These are phyloP conservation scores for Irpex rosettiformis DNA, from an alignment of 1,284 basidiomycete genomes.

Conservation along the genomic window DNA sequence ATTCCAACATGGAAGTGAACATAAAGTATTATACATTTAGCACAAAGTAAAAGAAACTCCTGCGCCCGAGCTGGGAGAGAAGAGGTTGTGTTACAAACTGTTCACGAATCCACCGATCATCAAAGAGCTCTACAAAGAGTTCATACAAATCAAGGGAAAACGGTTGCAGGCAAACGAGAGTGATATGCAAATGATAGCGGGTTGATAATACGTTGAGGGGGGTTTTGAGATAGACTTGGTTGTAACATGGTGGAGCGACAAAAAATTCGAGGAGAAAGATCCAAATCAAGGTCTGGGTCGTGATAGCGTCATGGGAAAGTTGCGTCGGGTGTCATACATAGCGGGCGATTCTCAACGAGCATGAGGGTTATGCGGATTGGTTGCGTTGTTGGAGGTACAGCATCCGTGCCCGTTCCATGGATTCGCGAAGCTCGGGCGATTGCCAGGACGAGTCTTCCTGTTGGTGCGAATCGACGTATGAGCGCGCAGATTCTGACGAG, in stretches of 20 bases:
- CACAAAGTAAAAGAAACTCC: neutral
- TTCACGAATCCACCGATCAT: neutral
- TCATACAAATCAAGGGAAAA: neutral
- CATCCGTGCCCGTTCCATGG: conserved; percentile 59
- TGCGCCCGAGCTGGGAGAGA: neutral
- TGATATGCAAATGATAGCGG: conserved; percentile 9
- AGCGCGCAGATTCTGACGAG: conserved; percentile 29
- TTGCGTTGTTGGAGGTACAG: conserved; percentile 27
- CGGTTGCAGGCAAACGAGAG: neutral
- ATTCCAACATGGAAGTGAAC: neutral
- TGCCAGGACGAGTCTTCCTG: conserved; percentile 44
- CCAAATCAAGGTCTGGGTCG: too few species aligned
- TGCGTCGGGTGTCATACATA: neutral
- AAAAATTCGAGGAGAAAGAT: neutral
- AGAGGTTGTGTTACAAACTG: neutral
- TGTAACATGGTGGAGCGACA: neutral
- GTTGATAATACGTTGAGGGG: neutral
- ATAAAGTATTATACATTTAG: neutral
- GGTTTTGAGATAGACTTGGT: neutral
- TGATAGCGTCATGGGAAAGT: neutral
- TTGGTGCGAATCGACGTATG: conserved; percentile 25
- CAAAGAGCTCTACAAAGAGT: neutral
- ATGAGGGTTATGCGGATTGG: neutral
- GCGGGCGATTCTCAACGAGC: neutral
- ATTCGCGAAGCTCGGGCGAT: conserved; percentile 58